A percentile compares a stretch with the other conserved stretches of the same genome.
These are phyloP conservation scores for Kodamaea alishanica DNA, from an alignment of 1,139 yeast species.

Conservation along the genomic window DNA sequence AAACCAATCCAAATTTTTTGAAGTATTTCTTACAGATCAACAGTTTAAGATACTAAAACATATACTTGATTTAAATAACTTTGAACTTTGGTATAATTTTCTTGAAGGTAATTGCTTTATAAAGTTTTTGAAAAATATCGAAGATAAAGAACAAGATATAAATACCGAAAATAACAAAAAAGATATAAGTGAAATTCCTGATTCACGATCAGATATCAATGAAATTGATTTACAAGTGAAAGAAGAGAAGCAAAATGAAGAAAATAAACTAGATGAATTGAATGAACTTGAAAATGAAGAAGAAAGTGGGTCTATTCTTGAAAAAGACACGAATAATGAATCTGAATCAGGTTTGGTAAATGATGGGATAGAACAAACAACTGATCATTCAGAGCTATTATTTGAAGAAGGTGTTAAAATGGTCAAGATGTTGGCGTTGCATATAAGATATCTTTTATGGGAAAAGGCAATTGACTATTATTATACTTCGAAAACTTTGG, in stretches of 20 bases:
- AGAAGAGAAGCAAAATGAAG: slow-evolving; percentile 8
- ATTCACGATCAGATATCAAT: background rate
- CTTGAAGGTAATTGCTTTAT: slow-evolving; percentile 50
- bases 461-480: slow-evolving; percentile 66
- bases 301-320: slow-evolving; percentile 6
- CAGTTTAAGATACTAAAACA: slow-evolving; percentile 53
- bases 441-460: slow-evolving; percentile 65
- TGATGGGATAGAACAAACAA: slow-evolving; percentile 9
- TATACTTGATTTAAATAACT: slow-evolving; percentile 30
- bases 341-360: slow-evolving; percentile 9
- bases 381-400: slow-evolving; percentile 21
- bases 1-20: slow-evolving; percentile 48
- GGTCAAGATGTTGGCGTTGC: slow-evolving; percentile 55
- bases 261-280: background rate
- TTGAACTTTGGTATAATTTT: slow-evolving; percentile 49
- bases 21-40: slow-evolving; percentile 57
- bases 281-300: slow-evolving; percentile 11
- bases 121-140: slow-evolving; percentile 21
- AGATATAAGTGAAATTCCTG: background rate
- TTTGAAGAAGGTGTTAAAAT: slow-evolving; percentile 49
- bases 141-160: background rate
- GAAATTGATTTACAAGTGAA: slow-evolving; percentile 6
- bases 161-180: slow-evolving; percentile 2
- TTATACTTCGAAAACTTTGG: slow-evolving; percentile 31
- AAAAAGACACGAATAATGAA: slow-evolving; percentile 8